Conservation (phyloP, 257 asterid species). For the Solanum etuberosum region DNA sequence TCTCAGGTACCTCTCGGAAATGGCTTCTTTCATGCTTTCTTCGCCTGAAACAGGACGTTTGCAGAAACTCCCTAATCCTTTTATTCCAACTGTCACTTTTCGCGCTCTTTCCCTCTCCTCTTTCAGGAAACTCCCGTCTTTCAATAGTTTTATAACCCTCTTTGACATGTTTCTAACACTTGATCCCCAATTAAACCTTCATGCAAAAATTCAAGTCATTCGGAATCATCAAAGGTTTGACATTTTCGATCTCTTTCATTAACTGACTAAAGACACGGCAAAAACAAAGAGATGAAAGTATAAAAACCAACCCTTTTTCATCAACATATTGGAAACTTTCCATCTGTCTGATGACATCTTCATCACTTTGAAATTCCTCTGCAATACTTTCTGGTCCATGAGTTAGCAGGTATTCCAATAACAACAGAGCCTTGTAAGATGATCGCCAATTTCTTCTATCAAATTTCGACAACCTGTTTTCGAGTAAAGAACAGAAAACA, state of each 20-base stretch:
- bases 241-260: not conserved
- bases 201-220: no score
- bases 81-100: slow-evolving; percentile 55
- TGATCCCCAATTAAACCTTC: slow-evolving; percentile 79
- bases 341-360: slow-evolving; percentile 40
- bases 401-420: slow-evolving; percentile 64
- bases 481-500: not conserved
- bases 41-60: not conserved
- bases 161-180: slow-evolving; percentile 41
- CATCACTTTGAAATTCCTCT: slow-evolving; percentile 61
- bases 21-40: not conserved
- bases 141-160: slow-evolving; percentile 31
- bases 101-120: slow-evolving; percentile 56
- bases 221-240: not conserved
- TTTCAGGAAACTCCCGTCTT: slow-evolving; percentile 38
- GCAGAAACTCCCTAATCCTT: slow-evolving; percentile 63
- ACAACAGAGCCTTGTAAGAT: slow-evolving; percentile 41
- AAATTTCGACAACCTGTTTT: slow-evolving; percentile 47
- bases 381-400: slow-evolving; percentile 73
- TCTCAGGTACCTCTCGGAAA: slow-evolving; percentile 5
- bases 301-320: slow-evolving; percentile 44
- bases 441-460: slow-evolving; percentile 58
- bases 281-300: not conserved
- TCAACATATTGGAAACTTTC: slow-evolving; percentile 40
- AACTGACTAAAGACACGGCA: not conserved